phyloP scores from a whole-genome alignment of 2,329 filamentous ascomycete genomes.

The Pseudocercospora eumusae region DNA sequence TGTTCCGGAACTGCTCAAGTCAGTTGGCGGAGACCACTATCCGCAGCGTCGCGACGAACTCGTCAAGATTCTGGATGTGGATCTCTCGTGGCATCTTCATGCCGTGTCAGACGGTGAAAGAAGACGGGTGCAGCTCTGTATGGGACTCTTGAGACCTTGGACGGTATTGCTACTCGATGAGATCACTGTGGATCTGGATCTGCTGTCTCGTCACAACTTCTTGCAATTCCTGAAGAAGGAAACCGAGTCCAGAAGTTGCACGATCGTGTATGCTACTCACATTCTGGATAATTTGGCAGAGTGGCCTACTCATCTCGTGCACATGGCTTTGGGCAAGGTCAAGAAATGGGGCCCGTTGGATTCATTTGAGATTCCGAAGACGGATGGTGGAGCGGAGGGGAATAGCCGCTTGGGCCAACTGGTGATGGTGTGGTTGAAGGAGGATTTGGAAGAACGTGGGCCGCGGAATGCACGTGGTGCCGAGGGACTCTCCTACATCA shows the following conservation, averaged over 20 bases:
- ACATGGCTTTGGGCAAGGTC: conserved; percentile 87
- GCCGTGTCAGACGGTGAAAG: conserved; percentile 92
- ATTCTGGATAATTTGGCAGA: conserved; percentile 92
- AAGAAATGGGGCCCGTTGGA: conserved; percentile 81
- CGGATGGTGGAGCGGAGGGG: conserved; percentile 56
- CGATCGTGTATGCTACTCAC: conserved; percentile 96
- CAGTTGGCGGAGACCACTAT: conserved; percentile 83
- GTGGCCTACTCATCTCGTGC: conserved; percentile 94
- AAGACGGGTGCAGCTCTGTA: conserved; percentile 87
- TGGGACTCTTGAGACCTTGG: conserved; percentile 93
- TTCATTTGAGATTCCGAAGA: conserved; percentile 63
- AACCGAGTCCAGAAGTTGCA: conserved; percentile 78
- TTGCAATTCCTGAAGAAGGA: conserved; percentile 82
- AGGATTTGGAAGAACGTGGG: conserved; percentile 76
- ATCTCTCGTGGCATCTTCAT: conserved; percentile 91
- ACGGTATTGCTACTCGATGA: conserved; percentile 87
- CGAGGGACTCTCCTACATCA: conserved; percentile 67
- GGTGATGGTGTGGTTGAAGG: conserved; percentile 81
- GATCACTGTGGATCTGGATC: conserved; percentile 93
- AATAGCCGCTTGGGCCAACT: conserved; percentile 86
- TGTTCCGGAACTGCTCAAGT: conserved; percentile 78
- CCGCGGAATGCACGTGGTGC: conserved; percentile 65
- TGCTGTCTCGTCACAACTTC: conserved; percentile 82
- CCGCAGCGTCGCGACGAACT: conserved; percentile 82
- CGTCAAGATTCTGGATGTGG: conserved; percentile 84